Evolutionary conservation across 2,329 filamentous ascomycete species (phyloP).

Genomic region (Fusarium vanettenii): DNA sequence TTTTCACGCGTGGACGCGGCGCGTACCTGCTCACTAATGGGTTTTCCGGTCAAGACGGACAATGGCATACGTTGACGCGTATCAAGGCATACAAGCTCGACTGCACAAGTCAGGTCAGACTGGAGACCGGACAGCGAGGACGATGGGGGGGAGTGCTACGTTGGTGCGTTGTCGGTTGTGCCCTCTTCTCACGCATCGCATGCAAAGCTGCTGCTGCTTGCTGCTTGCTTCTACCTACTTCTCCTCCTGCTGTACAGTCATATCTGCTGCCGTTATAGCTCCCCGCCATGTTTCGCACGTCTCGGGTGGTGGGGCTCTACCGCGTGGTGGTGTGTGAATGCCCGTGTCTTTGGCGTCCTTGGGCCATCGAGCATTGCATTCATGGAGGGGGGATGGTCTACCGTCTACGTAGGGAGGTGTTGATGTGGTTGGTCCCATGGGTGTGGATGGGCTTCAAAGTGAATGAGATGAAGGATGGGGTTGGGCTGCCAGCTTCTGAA

Average conservation of each 20-base stretch:
- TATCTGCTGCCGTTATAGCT: conserved; percentile 28
- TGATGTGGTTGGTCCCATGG: conserved; percentile 24
- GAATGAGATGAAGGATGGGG: neutral
- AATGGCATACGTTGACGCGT: neutral
- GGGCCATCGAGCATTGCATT: neutral
- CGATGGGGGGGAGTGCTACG: conserved; percentile 3
- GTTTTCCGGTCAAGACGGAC: neutral
- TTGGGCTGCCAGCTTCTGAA: neutral
- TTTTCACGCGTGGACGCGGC: conserved; percentile 26
- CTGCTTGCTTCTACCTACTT: conserved; percentile 1
- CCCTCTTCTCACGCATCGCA: conserved; percentile 29
- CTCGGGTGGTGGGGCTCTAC: conserved; percentile 26
- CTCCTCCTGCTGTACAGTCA: conserved; percentile 19
- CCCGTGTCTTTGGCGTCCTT: conserved; percentile 10
- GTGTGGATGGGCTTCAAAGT: neutral
- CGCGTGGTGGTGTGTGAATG: conserved; percentile 20
- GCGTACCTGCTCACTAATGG: conserved; percentile 19
- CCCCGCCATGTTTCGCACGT: conserved; percentile 24
- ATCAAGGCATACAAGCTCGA: neutral
- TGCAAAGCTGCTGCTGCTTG: conserved; percentile 2
- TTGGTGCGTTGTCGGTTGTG: conserved; percentile 29
- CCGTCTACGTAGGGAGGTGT: conserved; percentile 2
- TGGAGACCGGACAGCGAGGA: neutral
- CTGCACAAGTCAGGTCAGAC: conserved; percentile 18
- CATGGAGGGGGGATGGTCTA: neutral